A percentile compares a stretch with the other conserved stretches of the same genome.
Evolutionary conservation across 1,284 basidiomycete species (phyloP).

Genomic region (Schizophyllum commune): DNA sequence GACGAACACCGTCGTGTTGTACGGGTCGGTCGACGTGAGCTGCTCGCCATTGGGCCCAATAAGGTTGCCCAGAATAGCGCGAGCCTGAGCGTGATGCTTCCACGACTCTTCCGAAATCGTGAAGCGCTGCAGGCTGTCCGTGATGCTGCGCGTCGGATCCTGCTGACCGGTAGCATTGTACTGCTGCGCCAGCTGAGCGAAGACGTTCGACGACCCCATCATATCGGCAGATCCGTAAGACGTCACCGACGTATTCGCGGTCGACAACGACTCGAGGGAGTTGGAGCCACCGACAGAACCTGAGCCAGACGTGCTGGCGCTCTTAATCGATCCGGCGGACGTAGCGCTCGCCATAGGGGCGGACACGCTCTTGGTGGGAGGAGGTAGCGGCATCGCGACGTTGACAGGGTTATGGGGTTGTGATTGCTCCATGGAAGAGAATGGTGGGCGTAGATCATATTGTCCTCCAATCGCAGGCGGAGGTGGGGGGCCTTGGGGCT

Average conservation of each 20-base stretch:
- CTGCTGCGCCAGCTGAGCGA: conserved; percentile 40
- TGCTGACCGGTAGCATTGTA: conserved; percentile 26
- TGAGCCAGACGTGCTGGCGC: conserved; percentile 50
- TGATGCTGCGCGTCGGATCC: not conserved
- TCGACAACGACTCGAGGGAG: conserved; percentile 22
- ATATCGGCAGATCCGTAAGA: conserved; percentile 45
- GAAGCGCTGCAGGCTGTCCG: conserved; percentile 20
- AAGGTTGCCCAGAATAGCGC: conserved; percentile 69
- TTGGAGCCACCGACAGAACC: conserved; percentile 17
- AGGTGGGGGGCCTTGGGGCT: conserved; percentile 28
- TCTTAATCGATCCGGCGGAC: conserved; percentile 42
- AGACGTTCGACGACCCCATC: conserved; percentile 31
- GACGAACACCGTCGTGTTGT: conserved; percentile 91
- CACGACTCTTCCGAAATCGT: conserved; percentile 63
- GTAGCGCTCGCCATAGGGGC: conserved; percentile 54
- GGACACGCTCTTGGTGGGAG: conserved; percentile 52
- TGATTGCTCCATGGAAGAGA: conserved; percentile 11
- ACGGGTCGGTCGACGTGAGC: conserved; percentile 78
- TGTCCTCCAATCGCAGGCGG: not conserved
- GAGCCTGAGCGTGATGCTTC: conserved; percentile 75
- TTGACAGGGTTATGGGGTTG: not conserved
- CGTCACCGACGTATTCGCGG: conserved; percentile 40
- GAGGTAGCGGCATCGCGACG: conserved; percentile 24
- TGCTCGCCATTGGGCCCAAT: conserved; percentile 81
- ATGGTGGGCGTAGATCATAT: not conserved